phyloP scores from a whole-genome alignment of 2,329 filamentous ascomycete genomes.

The Exophiala bonariae region DNA sequence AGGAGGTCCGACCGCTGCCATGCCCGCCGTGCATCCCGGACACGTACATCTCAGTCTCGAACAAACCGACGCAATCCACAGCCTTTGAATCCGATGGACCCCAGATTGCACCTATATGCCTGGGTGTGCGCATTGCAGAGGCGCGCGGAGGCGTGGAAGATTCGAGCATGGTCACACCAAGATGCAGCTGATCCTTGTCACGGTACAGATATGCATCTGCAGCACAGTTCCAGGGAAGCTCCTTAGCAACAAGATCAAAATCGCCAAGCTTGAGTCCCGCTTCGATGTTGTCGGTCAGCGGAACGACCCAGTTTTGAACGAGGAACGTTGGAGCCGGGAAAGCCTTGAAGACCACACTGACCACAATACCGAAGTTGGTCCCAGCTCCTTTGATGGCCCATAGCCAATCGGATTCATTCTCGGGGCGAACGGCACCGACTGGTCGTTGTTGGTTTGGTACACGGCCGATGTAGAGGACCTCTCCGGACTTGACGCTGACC shows the following conservation, averaged over 20 bases:
- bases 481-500: constrained; percentile 51
- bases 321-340: constrained; percentile 43
- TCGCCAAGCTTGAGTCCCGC: constrained; percentile 38
- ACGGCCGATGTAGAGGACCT: constrained; percentile 52
- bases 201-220: constrained; percentile 59
- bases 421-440: constrained; percentile 39
- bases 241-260: constrained; percentile 43
- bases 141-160: constrained; percentile 39
- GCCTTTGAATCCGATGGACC: too few relatives aligned
- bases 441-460: constrained; percentile 52
- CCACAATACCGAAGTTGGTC: constrained; percentile 42
- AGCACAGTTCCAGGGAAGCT: constrained; percentile 47
- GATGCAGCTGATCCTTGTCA: constrained; percentile 44
- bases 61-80: constrained; percentile 53
- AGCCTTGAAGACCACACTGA: constrained; percentile 46
- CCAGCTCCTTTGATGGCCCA: constrained; percentile 43
- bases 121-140: too few relatives aligned
- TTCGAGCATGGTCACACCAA: constrained; percentile 56
- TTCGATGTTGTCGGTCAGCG: constrained; percentile 34
- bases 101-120: too few relatives aligned
- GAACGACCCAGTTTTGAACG: constrained; percentile 43
- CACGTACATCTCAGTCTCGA: constrained; percentile 63
- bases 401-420: constrained; percentile 48
- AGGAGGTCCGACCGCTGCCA: constrained; percentile 58
- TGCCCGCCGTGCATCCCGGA: constrained; percentile 61